phyloP scores from a whole-genome alignment of 495 filamentous ascomycete genomes.

The Melanomma pulvis-pyrius region DNA sequence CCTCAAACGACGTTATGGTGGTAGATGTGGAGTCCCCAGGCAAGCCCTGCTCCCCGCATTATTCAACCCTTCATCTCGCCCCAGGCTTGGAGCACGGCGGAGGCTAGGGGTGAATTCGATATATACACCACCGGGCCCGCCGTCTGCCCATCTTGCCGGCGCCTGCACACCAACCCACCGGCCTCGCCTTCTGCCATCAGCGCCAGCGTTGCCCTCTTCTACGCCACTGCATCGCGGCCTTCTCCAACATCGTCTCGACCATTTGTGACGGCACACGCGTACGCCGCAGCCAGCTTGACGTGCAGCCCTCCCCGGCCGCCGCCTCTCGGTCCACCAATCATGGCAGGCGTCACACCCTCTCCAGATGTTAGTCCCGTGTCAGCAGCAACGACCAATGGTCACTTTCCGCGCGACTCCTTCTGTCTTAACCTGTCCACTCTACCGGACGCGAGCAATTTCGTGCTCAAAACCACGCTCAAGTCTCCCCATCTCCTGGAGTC shows the following conservation, averaged over 20 bases:
- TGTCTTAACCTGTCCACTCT: slow-evolving; percentile 39
- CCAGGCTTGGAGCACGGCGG: slow-evolving; percentile 16
- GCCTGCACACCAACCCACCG: slow-evolving; percentile 3
- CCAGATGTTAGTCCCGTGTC: slow-evolving; percentile 42
- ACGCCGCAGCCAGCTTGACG: slow-evolving; percentile 21
- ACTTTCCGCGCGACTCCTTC: slow-evolving; percentile 38
- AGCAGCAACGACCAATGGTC: slow-evolving; percentile 40
- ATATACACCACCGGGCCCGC: slow-evolving; percentile 24
- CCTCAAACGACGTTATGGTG: slow-evolving; percentile 20
- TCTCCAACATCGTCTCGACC: not conserved
- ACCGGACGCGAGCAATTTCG: slow-evolving; percentile 37
- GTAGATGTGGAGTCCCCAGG: slow-evolving; percentile 26
- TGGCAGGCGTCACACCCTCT: slow-evolving; percentile 37
- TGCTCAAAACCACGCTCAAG: slow-evolving; percentile 35
- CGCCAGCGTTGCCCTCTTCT: not conserved
- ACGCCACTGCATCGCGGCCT: slow-evolving; percentile 8
- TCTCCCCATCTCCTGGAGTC: slow-evolving; percentile 38
- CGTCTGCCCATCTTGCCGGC: not conserved
- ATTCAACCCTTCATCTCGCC: slow-evolving; percentile 17
- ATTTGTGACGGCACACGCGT: not conserved
- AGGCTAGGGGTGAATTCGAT: slow-evolving; percentile 14
- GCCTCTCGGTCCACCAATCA: slow-evolving; percentile 35
- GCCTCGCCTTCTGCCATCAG: not conserved
- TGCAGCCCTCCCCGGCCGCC: slow-evolving; percentile 26
- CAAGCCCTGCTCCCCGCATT: slow-evolving; percentile 34